A percentile compares a stretch with the other conserved stretches of the same genome.
Conservation (phyloP, 371 early-diverging fungal genomes). For the Gilbertella persicaria region DNA sequence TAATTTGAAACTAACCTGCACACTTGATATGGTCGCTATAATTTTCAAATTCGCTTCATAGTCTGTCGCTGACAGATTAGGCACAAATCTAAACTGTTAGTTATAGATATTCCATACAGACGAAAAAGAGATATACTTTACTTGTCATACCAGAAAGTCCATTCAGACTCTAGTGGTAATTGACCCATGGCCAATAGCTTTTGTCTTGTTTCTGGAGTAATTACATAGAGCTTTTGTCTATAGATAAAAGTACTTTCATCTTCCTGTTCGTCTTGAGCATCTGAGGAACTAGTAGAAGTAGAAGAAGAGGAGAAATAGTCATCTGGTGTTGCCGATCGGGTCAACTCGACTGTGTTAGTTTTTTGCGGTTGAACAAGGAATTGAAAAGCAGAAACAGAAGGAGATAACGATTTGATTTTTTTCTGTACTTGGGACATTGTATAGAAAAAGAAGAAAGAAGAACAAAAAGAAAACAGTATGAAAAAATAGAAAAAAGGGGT, state of each 20-base stretch:
- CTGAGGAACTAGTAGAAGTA: too few relatives aligned
- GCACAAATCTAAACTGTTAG: slow-evolving; percentile 43
- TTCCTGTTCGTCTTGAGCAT: slow-evolving; percentile 18
- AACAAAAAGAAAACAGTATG: background rate
- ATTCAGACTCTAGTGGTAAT: slow-evolving; percentile 54
- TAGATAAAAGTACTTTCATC: too few relatives aligned
- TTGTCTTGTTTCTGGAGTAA: slow-evolving; percentile 34
- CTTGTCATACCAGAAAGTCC: slow-evolving; percentile 73
- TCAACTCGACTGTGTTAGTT: too few relatives aligned
- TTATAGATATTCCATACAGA: background rate
- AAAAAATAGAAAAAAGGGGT: slow-evolving; percentile 7
- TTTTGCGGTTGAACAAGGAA: slow-evolving; percentile 25
- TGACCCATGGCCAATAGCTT: slow-evolving; percentile 28
- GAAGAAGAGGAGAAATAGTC: slow-evolving; percentile 7
- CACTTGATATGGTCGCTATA: slow-evolving; percentile 59
- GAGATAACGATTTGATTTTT: slow-evolving; percentile 21
- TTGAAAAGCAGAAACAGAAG: slow-evolving; percentile 43
- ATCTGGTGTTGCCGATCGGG: too few relatives aligned
- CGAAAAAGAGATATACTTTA: slow-evolving; percentile 29
- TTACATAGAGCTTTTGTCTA: background rate
- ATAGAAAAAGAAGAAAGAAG: background rate
- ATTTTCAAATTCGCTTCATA: slow-evolving; percentile 62
- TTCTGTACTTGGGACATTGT: background rate
- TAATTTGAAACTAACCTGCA: slow-evolving; percentile 48
- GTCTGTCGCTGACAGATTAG: slow-evolving; percentile 52